A percentile compares a stretch with the other conserved stretches of the same genome.
Conservation (phyloP, 2,329 filamentous ascomycete species). For the Trichophyton benhamiae region DNA sequence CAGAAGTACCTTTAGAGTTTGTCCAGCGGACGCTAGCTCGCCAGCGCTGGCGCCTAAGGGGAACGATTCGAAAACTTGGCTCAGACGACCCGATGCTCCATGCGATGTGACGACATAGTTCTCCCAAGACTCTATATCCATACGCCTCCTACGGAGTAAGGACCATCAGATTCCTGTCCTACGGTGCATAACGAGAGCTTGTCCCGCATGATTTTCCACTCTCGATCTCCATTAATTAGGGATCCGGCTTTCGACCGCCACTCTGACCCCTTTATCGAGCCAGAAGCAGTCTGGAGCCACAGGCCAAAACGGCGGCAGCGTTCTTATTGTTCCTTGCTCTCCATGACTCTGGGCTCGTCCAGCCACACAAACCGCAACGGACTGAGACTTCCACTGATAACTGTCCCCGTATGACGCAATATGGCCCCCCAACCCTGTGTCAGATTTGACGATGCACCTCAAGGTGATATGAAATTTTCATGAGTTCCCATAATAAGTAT, state of each 20-base stretch:
- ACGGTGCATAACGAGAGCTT: neutral
- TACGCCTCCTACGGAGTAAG: neutral
- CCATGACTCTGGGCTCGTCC: neutral
- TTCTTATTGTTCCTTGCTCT: neutral
- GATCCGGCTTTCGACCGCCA: neutral
- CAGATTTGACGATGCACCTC: neutral
- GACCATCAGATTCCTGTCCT: neutral
- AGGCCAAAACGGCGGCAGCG: neutral
- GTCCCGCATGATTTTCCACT: neutral
- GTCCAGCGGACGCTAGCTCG: neutral
- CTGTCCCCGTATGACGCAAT: conserved; percentile 1
- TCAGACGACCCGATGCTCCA: neutral
- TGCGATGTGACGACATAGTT: conserved; percentile 2
- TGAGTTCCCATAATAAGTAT: neutral
- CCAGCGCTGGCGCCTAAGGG: neutral
- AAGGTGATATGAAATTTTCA: neutral
- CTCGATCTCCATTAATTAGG: neutral
- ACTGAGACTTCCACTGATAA: neutral
- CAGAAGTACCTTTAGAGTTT: neutral
- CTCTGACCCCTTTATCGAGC: neutral
- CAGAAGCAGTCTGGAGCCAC: neutral
- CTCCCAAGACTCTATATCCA: neutral
- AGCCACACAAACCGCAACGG: neutral
- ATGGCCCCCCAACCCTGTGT: neutral
- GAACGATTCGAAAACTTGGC: neutral